phyloP scores from a whole-genome alignment of 2,329 filamentous ascomycete species.

The Bipolaris zeicola region DNA sequence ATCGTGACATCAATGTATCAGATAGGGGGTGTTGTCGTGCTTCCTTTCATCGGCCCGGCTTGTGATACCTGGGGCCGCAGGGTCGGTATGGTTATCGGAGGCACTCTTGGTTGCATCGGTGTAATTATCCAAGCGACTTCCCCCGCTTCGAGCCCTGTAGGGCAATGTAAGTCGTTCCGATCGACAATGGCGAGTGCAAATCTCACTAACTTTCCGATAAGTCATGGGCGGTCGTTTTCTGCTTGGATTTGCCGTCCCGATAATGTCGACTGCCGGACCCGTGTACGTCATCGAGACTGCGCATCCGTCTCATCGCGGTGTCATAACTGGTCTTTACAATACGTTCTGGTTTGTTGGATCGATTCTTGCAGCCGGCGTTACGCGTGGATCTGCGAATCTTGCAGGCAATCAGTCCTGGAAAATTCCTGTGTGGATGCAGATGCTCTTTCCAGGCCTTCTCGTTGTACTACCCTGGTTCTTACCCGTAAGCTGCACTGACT shows the following conservation, averaged over 20 bases:
- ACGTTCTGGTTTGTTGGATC: constrained; percentile 53
- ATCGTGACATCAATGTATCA: constrained; percentile 56
- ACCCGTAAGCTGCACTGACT: constrained; percentile 55
- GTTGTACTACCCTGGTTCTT: constrained; percentile 56
- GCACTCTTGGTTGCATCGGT: constrained; percentile 55
- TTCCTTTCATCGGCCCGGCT: constrained; percentile 55
- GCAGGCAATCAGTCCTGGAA: constrained; percentile 27
- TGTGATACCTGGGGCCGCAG: constrained; percentile 52
- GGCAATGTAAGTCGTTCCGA: constrained; percentile 43
- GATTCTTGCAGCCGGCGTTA: constrained; percentile 35
- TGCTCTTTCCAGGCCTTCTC: constrained; percentile 47
- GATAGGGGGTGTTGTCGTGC: constrained; percentile 53
- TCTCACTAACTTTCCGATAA: background rate
- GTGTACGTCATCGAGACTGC: constrained; percentile 65
- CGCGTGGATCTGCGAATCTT: constrained; percentile 28
- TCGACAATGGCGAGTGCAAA: background rate
- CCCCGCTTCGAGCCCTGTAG: constrained; percentile 45
- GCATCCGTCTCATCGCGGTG: constrained; percentile 63
- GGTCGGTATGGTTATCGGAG: constrained; percentile 59
- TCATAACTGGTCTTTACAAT: constrained; percentile 52
- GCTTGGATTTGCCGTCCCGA: constrained; percentile 64
- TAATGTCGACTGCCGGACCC: constrained; percentile 62
- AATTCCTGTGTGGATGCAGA: constrained; percentile 36
- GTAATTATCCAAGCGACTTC: constrained; percentile 56
- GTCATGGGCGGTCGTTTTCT: constrained; percentile 63